Percentiles rank a stretch among this genome's conserved stretches.
Evolutionary conservation across 495 filamentous ascomycete genomes (phyloP).

Genomic region (Talaromyces liani): DNA sequence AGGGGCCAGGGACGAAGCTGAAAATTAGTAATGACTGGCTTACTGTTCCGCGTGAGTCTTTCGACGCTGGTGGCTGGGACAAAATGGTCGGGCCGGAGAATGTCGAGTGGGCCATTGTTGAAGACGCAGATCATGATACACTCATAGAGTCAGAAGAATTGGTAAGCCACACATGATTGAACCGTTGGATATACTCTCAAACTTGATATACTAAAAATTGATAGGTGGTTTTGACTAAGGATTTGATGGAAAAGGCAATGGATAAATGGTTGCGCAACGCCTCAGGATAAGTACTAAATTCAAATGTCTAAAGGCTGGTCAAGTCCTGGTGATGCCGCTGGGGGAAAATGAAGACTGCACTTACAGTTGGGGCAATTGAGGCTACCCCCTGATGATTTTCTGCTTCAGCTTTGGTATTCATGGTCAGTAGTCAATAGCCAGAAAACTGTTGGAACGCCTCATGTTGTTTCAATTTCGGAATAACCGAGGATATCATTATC

Average conservation of each 20-base stretch:
- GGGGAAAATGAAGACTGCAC: not conserved
- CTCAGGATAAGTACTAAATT: not conserved
- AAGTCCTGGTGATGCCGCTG: not conserved
- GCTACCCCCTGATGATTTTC: not conserved
- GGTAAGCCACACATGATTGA: not conserved
- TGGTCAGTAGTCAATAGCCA: not conserved
- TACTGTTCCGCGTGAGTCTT: slow-evolving; percentile 11
- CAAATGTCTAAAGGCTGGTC: not conserved
- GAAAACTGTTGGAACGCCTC: not conserved
- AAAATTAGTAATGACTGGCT: slow-evolving; percentile 11
- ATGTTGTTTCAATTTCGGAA: not conserved
- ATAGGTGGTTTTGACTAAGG: slow-evolving; percentile 8
- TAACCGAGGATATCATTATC: not conserved
- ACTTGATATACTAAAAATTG: not conserved
- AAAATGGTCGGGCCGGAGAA: slow-evolving; percentile 15
- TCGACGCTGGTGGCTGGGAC: slow-evolving; percentile 14
- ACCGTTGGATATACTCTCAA: not conserved
- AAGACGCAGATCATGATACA: slow-evolving; percentile 14
- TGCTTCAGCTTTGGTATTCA: not conserved
- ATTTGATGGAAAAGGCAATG: slow-evolving; percentile 10
- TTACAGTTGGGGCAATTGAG: not conserved
- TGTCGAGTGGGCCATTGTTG: slow-evolving; percentile 12
- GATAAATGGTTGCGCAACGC: slow-evolving; percentile 9
- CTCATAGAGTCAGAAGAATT: slow-evolving; percentile 9
- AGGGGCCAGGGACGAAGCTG: slow-evolving; percentile 9